phyloP scores from a whole-genome alignment of 129 eudicot genomes.

The Smallanthus sonchifolius region DNA sequence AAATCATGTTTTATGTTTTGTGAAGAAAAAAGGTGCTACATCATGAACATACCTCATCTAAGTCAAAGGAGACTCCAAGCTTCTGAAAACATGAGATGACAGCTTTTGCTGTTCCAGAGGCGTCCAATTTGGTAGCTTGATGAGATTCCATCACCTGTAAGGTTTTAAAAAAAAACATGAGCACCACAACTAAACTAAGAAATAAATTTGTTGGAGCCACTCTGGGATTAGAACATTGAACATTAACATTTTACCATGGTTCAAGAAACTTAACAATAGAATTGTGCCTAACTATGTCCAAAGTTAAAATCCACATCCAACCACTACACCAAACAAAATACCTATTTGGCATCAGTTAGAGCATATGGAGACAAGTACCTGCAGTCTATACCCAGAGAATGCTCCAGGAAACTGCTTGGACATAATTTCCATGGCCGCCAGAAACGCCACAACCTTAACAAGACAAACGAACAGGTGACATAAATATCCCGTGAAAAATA shows the following conservation, averaged over 20 bases:
- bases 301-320: not conserved
- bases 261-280: not conserved
- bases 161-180: conserved; percentile 16
- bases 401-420: conserved; percentile 95
- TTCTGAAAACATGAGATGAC: conserved; percentile 91
- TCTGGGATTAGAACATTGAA: not conserved
- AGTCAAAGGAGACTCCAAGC: conserved; percentile 67
- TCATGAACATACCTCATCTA: conserved; percentile 49
- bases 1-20: not conserved
- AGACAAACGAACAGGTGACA: conserved; percentile 10
- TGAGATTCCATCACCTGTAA: conserved; percentile 84
- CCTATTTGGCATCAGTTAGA: not conserved
- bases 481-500: not conserved
- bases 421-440: conserved; percentile 95
- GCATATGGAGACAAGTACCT: conserved; percentile 36
- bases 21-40: not conserved
- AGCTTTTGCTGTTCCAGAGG: conserved; percentile 94
- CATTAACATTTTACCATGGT: not conserved
- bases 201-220: not conserved
- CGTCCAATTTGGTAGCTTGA: conserved; percentile 75
- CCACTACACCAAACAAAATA: not conserved
- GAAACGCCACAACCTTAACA: conserved; percentile 82
- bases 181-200: not conserved
- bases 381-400: conserved; percentile 66
- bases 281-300: not conserved